Evolutionary conservation across 148 eudicot genomes (phyloP), one percentile per base, ranked within the genome.

Genomic region (Vaccinium vitisidaea): DNA sequence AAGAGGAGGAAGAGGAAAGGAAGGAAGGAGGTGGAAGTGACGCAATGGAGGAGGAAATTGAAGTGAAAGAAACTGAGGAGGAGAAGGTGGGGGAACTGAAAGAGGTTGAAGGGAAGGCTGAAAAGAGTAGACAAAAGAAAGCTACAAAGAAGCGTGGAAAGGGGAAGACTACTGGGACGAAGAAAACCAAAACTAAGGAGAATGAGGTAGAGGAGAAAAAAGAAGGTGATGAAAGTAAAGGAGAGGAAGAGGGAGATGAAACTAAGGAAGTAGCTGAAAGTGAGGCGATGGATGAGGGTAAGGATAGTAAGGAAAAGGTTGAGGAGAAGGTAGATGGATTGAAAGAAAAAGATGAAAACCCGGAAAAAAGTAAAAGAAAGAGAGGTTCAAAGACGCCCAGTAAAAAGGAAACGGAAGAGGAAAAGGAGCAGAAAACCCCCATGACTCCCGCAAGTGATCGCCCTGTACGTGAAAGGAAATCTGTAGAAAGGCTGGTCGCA

Each of bases 401-500:
- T 87, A 90, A 88, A 77, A 83, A 78, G 27, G 88, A 91, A 67
- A 80, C 52, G 84, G 84, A 88, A 67, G 89, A 85, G 53, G 80
- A 19, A 70, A 82, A 73, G 75, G 95, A 93, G 82, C 95, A 85
- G 13, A 95, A 88, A 86, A 95, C 98, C 82, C 98, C 98, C 6
- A 75, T 76, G 49, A 36, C 84, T 84, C 79, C 91, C 49, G 74
- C 88, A 71, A 86, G 81, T 73, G 95, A 93, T 23, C 99, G 99
- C 53, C 98, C 99, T 32, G 94, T 95, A 36, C 98, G 98, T 50
- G 98, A 97, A 85, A 87, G 98, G 75, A 97, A 94, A 87, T 95
- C 98, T 77, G 99, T 97, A 70, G 99, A 95, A 83, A 94, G 99
- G 90, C 89, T 97, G 88, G 99, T 97, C 86, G 98, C 99, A 3